Base-by-base conservation (phyloP, 345 rosid species). In the Durio zibethinus region DNA sequence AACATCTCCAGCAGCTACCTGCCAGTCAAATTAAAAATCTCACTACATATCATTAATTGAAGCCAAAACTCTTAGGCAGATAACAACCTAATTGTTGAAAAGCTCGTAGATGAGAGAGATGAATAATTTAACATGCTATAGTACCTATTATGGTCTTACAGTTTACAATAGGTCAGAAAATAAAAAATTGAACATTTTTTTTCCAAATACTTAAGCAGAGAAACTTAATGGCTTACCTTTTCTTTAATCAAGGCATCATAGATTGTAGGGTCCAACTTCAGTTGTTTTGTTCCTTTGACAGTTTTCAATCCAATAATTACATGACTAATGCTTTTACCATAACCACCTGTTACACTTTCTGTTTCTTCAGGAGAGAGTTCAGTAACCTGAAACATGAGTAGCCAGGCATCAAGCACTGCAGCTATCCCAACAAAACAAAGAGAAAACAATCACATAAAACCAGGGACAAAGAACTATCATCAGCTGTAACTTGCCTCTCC, bases 1-100 rank as follows among this genome's bases (percentile, higher is more conserved):
- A 73, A 96, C 98, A 92, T 96, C 99, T 43, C 99, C 98, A 59
- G 90, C 99, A 76, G 97, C 99, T n/a, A 96, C 97, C 99, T 92
- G 87, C 59, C 75, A 57, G 68, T 72, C 47, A 61, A 72, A 56
- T 67, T 47, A 60, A 36, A n/a, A 27, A 72, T 62, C 45, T 20
- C 31, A 72, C 10, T 4, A 33, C 11, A n/a, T 72, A 52, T 62
- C 23, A 50, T 50, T 8, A 77, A 72, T 36, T 33, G 77, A 57
- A 54, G 62, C 27, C 31, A 63, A 64, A 25, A 73, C 42, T 18
- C n/a, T 25, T 12, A 50, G 21, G 20, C 31, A 27, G 59, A 45
- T 31, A 10, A 42, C 53, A 64, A 14, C 31, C 79, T 7, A 71
- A 60, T 25, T 0, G 0, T 73, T 23, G 47, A 7, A 57, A 60